A percentile compares a stretch with the other conserved stretches of the same genome.
phyloP scores from a whole-genome alignment of 257 asterid genomes.

The Ophiorrhiza pumila region DNA sequence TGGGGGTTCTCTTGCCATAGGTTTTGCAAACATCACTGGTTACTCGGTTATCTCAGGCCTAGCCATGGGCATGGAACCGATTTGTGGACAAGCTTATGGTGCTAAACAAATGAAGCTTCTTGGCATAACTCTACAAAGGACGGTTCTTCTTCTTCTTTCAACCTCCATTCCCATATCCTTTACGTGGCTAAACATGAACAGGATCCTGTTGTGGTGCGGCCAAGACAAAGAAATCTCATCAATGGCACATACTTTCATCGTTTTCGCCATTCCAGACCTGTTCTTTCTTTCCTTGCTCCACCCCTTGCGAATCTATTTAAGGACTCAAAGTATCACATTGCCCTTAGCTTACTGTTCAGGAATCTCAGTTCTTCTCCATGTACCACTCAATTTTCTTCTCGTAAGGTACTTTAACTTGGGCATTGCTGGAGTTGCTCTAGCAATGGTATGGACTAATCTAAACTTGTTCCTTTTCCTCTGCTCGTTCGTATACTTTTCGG shows the following conservation, averaged over 20 bases:
- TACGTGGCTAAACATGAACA: conserved; percentile 82
- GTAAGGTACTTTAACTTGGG: conserved; percentile 62
- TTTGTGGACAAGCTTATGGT: conserved; percentile 94
- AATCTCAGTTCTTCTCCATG: conserved; percentile 57
- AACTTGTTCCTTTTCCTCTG: conserved; percentile 57
- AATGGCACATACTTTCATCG: conserved; percentile 68
- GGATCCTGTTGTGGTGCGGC: conserved; percentile 65
- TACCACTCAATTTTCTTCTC: conserved; percentile 63
- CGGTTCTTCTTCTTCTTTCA: conserved; percentile 71
- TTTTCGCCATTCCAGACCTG: conserved; percentile 79
- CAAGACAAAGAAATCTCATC: conserved; percentile 76
- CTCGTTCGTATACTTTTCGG: conserved; percentile 52
- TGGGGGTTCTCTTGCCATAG: conserved; percentile 88
- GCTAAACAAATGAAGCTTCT: conserved; percentile 85
- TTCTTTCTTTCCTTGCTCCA: conserved; percentile 77
- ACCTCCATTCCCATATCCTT: conserved; percentile 70
- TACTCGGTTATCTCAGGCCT: conserved; percentile 94
- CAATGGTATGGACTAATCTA: conserved; percentile 77
- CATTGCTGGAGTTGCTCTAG: conserved; percentile 64
- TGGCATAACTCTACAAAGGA: conserved; percentile 84
- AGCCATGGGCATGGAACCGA: conserved; percentile 99
- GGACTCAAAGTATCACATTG: conserved; percentile 71
- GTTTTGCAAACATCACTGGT: conserved; percentile 91
- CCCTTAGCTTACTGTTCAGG: conserved; percentile 70
- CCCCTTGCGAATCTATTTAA: conserved; percentile 66